These are phyloP conservation scores for Aspergillus ellipticus DNA, from an alignment of 495 filamentous ascomycete genomes.

Conservation along the genomic window DNA sequence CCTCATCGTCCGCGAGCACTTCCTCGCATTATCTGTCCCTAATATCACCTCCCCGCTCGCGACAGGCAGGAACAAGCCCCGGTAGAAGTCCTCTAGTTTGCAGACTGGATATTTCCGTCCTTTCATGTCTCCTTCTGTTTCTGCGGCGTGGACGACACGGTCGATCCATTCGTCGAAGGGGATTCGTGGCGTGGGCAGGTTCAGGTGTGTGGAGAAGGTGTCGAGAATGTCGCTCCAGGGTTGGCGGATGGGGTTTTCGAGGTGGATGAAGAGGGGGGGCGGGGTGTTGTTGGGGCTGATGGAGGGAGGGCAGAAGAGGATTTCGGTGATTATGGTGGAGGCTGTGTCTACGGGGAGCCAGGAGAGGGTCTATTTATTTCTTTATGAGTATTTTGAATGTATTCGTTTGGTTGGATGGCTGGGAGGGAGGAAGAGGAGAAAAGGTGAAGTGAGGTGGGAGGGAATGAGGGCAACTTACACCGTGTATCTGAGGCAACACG, in stretches of 20 bases:
- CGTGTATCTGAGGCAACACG: constrained; percentile 30
- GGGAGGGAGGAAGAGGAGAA: no score
- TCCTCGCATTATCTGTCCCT: no score
- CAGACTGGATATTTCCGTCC: no score
- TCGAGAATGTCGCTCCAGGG: constrained; percentile 32
- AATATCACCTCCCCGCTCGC: no score
- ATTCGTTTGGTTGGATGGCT: no score
- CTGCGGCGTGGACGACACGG: background rate
- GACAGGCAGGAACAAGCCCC: no score
- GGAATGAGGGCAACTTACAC: no score
- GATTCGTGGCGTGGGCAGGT: background rate
- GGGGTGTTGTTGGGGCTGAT: constrained; percentile 14
- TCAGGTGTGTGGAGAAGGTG: background rate
- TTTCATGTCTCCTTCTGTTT: background rate
- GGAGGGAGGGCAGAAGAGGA: background rate
- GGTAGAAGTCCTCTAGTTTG: no score
- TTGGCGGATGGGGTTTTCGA: constrained; percentile 47
- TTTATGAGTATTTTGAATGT: background rate
- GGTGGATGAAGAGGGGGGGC: no score
- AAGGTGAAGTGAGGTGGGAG: no score
- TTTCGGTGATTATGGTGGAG: constrained; percentile 14
- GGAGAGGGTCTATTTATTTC: background rate
- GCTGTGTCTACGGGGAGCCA: constrained; percentile 12
- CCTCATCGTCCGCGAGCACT: no score
- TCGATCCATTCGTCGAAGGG: constrained; percentile 9